phyloP scores from a whole-genome alignment of 2,329 filamentous ascomycete species.

The Paecilomyces dactylethromorphus region DNA sequence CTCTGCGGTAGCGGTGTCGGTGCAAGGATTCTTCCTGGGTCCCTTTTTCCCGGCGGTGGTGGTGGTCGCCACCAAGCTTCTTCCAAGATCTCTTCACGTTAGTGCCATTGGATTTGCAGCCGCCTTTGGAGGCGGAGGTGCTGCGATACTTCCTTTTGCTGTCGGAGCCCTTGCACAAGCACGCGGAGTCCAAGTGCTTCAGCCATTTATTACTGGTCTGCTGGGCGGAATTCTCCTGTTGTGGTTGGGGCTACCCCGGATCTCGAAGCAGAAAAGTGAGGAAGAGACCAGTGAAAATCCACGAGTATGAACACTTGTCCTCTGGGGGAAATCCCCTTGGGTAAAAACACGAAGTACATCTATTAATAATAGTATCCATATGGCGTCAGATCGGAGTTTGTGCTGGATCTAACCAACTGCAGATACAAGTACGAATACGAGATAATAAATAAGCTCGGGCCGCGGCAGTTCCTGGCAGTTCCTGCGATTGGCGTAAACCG shows the following conservation, averaged over 20 bases:
- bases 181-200: slow-evolving; percentile 51
- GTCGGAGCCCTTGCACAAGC: slow-evolving; percentile 61
- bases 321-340: too few species aligned
- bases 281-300: too few species aligned
- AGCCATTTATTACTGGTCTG: slow-evolving; percentile 49
- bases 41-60: slow-evolving; percentile 66
- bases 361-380: too few species aligned
- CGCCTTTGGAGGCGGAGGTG: slow-evolving; percentile 64
- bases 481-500: too few species aligned
- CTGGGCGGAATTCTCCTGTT: slow-evolving; percentile 17
- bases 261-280: background rate
- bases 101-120: slow-evolving; percentile 66
- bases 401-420: too few species aligned
- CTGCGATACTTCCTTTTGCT: slow-evolving; percentile 58
- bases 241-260: background rate
- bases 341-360: too few species aligned
- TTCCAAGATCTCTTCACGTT: slow-evolving; percentile 64
- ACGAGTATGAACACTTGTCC: too few species aligned
- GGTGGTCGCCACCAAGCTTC: slow-evolving; percentile 60
- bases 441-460: too few species aligned
- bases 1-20: slow-evolving; percentile 57
- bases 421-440: too few species aligned
- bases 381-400: too few species aligned
- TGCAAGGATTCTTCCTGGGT: slow-evolving; percentile 68
- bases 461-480: too few species aligned